Evolutionary conservation across 2,329 filamentous ascomycete genomes (phyloP).

Genomic region (Colletotrichum orbiculare): DNA sequence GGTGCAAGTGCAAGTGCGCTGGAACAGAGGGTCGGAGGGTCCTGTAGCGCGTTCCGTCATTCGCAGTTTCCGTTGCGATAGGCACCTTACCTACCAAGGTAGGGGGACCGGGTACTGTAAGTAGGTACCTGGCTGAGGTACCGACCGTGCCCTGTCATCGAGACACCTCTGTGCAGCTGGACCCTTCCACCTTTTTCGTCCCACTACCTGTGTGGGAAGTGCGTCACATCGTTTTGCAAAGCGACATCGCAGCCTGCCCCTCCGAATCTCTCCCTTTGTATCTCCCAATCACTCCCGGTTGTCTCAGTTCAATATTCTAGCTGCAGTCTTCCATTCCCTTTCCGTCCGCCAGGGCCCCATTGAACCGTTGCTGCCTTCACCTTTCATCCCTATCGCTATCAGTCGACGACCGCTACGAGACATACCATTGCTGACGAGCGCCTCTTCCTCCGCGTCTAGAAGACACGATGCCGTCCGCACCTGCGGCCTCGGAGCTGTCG

Average conservation of each 20-base stretch:
- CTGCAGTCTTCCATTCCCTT: too few relatives aligned
- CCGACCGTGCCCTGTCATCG: too few relatives aligned
- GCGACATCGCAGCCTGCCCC: too few relatives aligned
- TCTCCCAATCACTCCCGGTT: neutral
- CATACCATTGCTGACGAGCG: slow-evolving; percentile 12
- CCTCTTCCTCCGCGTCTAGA: slow-evolving; percentile 13
- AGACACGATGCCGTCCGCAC: slow-evolving; percentile 36
- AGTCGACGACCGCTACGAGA: neutral
- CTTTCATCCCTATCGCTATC: neutral
- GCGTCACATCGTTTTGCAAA: slow-evolving; percentile 5
- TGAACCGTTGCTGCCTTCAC: neutral
- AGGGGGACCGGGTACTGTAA: too few relatives aligned
- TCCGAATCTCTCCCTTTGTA: too few relatives aligned
- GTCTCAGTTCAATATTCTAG: neutral
- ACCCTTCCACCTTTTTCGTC: too few relatives aligned
- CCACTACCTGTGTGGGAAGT: neutral
- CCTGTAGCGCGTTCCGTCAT: slow-evolving; percentile 37
- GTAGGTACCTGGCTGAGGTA: too few relatives aligned
- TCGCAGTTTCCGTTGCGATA: slow-evolving; percentile 31
- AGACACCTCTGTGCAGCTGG: too few relatives aligned
- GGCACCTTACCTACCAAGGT: slow-evolving; percentile 5
- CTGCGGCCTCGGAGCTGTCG: slow-evolving; percentile 36
- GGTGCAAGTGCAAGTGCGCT: neutral
- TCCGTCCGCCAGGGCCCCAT: too few relatives aligned
- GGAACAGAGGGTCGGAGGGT: slow-evolving; percentile 4